phyloP scores from a whole-genome alignment of 768 basidiomycete genomes.

The Serendipita indica region DNA sequence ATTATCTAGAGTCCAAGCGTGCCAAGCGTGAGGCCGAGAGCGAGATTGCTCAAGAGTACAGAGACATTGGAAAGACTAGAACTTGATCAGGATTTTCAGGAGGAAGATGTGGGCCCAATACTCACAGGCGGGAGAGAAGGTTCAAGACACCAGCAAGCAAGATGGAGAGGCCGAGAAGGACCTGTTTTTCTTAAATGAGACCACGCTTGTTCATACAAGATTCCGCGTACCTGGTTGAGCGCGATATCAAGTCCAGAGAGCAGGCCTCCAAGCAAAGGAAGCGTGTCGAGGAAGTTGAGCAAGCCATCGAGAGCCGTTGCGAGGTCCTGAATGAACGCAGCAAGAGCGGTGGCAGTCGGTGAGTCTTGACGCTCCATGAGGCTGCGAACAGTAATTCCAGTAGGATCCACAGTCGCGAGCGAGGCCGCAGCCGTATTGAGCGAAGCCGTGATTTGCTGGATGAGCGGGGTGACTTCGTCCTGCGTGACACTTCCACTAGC shows the following conservation, averaged over 20 bases:
- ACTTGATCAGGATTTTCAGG: not conserved
- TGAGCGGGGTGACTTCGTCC: not conserved
- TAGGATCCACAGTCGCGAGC: not conserved
- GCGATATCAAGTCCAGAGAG: not conserved
- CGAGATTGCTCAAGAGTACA: not conserved
- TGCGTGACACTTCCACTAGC: not conserved
- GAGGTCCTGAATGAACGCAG: not conserved
- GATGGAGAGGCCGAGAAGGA: not conserved
- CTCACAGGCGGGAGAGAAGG: not conserved
- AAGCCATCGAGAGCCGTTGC: not conserved
- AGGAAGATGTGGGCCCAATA: not conserved
- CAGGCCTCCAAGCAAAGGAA: not conserved
- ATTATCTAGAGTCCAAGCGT: not conserved
- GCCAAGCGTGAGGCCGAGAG: not conserved
- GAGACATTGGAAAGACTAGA: not conserved
- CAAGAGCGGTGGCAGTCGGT: not conserved
- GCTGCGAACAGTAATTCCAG: not conserved
- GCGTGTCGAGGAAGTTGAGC: not conserved
- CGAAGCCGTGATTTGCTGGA: not conserved
- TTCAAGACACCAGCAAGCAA: not conserved
- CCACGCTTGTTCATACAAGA: too few relatives aligned
- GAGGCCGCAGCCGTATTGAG: not conserved
- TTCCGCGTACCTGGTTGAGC: not conserved
- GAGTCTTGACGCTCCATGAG: not conserved
- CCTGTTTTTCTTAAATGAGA: not conserved